These are phyloP conservation scores for Cladosporium sp. DNA, from an alignment of 2,329 filamentous ascomycete species.

Conservation along the genomic window DNA sequence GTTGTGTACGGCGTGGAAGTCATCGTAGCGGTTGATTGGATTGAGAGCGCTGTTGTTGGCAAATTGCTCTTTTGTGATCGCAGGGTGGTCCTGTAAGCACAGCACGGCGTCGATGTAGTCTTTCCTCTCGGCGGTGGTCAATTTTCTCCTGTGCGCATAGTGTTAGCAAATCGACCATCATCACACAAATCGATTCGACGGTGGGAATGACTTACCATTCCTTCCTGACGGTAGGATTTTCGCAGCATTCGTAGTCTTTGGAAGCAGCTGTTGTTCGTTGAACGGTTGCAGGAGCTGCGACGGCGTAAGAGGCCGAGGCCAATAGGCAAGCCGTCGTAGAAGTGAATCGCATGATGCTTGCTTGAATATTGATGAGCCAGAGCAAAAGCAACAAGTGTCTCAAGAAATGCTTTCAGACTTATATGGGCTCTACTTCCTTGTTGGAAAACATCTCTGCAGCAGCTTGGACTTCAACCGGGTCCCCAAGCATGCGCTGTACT, in stretches of 20 bases:
- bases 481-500: too few species aligned
- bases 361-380: too few species aligned
- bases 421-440: too few species aligned
- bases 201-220: neutral
- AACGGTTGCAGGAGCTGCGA: neutral
- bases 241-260: neutral
- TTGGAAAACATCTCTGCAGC: too few species aligned
- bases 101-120: conserved; percentile 24
- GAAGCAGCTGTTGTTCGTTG: neutral
- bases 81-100: conserved; percentile 18
- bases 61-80: conserved; percentile 17
- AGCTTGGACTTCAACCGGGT: too few species aligned
- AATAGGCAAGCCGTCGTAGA: too few species aligned
- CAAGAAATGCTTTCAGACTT: too few species aligned
- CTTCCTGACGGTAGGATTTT: conserved; percentile 3
- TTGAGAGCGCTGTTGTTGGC: conserved; percentile 14
- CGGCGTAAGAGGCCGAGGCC: neutral
- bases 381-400: too few species aligned
- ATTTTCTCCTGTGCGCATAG: conserved; percentile 15
- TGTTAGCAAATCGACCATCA: neutral
- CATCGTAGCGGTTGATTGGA: conserved; percentile 20
- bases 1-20: conserved; percentile 24
- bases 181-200: too few species aligned
- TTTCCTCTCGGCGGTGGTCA: conserved; percentile 18
- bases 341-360: too few species aligned